Conservation (phyloP, 78 protist genomes). For the Chrysochromulina parva region DNA sequence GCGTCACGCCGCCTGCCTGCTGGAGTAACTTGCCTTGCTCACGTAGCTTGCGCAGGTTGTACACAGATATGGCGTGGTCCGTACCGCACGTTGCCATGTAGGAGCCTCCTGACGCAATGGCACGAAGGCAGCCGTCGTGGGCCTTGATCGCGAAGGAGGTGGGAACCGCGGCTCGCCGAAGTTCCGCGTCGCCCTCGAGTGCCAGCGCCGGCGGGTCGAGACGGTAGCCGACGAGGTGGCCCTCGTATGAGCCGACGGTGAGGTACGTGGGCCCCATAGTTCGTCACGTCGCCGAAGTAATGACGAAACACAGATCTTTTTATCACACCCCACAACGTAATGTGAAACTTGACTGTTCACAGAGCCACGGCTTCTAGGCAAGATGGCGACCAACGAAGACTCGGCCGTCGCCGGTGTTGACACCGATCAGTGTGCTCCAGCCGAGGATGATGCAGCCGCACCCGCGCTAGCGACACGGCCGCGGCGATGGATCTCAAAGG, state of each 20-base stretch:
- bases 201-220: not conserved
- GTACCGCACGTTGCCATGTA: not conserved
- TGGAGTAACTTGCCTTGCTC: not conserved
- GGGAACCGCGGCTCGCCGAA: not conserved
- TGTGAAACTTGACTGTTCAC: no score
- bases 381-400: no score
- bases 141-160: not conserved
- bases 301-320: no score
- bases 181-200: not conserved
- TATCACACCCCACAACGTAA: no score
- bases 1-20: not conserved
- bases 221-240: not conserved
- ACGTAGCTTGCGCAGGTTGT: not conserved
- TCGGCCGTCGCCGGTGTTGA: no score
- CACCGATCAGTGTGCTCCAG: no score
- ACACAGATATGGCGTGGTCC: not conserved
- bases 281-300: no score
- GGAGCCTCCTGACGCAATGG: not conserved
- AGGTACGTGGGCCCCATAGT: not conserved
- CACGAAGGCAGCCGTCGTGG: conserved; percentile 2
- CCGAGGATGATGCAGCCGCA: no score
- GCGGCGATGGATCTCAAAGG: no score
- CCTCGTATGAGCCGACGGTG: not conserved
- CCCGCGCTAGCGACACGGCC: no score
- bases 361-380: no score